Evolutionary conservation across 257 asterid genomes (phyloP).

Genomic region (Lycium barbarum): DNA sequence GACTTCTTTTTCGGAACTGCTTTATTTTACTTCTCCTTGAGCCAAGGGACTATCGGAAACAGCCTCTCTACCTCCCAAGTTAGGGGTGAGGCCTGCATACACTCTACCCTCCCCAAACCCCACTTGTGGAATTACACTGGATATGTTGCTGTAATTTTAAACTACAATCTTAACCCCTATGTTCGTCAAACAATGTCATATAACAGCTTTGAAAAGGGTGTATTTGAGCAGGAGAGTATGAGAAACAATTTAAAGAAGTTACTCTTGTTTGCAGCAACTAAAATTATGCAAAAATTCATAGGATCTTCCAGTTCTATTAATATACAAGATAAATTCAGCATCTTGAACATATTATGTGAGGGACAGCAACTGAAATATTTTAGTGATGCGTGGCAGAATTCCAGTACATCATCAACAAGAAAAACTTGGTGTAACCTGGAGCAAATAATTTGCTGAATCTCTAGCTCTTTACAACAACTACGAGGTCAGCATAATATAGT

Average conservation of each 20-base stretch:
- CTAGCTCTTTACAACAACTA: neutral
- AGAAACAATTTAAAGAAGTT: neutral
- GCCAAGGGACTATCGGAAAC: too few species aligned
- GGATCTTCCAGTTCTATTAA: neutral
- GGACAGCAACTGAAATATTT: neutral
- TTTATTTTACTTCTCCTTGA: too few species aligned
- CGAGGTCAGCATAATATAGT: neutral
- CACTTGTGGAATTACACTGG: too few species aligned
- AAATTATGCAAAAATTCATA: neutral
- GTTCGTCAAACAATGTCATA: neutral
- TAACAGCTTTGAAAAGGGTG: neutral
- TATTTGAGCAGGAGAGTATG: neutral
- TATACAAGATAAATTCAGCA: slow-evolving; percentile 10
- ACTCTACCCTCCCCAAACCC: too few species aligned
- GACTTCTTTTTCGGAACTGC: too few species aligned
- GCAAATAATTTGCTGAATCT: neutral
- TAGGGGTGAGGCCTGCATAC: too few species aligned
- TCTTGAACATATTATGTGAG: neutral
- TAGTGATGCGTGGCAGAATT: neutral
- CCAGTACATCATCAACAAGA: neutral
- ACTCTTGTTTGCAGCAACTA: slow-evolving; percentile 9
- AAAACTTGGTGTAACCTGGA: neutral
- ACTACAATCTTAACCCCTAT: neutral
- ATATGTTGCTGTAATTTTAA: too few species aligned
- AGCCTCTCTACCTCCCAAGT: too few species aligned